Evolutionary conservation across 2,329 filamentous ascomycete species (phyloP).

Genomic region (Canariomyces notabilis): DNA sequence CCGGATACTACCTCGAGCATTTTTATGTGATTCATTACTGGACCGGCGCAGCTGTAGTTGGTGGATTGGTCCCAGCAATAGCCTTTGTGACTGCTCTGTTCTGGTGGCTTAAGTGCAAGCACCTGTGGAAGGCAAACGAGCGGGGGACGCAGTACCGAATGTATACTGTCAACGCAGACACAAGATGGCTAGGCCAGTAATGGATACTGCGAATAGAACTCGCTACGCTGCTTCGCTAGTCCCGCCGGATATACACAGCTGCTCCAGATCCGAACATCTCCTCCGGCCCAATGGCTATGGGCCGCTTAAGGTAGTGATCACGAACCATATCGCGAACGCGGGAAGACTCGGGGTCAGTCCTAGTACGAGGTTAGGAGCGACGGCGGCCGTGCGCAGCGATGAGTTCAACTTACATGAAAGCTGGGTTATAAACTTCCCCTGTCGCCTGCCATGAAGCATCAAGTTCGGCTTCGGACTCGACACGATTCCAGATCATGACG

Average conservation of each 20-base stretch:
- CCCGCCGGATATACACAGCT: not conserved
- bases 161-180: too few species aligned
- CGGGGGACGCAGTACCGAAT: too few species aligned
- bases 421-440: not conserved
- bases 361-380: not conserved
- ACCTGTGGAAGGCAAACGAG: too few species aligned
- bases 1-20: too few species aligned
- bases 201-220: too few species aligned
- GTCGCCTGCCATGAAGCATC: not conserved
- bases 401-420: not conserved
- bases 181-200: too few species aligned
- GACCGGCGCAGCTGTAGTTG: too few species aligned
- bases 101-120: too few species aligned
- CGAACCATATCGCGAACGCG: not conserved
- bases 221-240: not conserved
- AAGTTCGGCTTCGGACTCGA: constrained; percentile 34
- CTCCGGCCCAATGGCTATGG: not conserved
- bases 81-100: too few species aligned
- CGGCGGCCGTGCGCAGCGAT: too few species aligned
- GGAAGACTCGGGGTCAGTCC: not conserved
- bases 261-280: not conserved
- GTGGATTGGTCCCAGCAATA: too few species aligned
- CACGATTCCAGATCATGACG: constrained; percentile 31
- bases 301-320: not conserved
- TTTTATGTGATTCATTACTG: too few species aligned